Conservation (phyloP, 2,329 filamentous ascomycete species). For the Aspergillus sp. region DNA sequence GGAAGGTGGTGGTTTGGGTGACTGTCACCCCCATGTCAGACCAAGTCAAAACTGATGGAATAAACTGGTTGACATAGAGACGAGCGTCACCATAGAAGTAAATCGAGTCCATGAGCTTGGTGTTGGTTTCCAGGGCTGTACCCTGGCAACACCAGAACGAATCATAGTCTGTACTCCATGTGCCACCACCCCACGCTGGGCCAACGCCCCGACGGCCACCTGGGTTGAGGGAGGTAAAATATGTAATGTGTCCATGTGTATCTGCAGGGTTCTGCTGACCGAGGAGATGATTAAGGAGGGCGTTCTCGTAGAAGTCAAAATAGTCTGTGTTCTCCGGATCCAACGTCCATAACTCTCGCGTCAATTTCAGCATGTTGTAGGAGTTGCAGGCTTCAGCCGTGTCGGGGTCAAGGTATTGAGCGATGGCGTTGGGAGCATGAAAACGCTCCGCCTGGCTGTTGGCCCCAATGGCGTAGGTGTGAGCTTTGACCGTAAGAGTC, state of each 20-base stretch:
- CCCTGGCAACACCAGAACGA: slow-evolving; percentile 58
- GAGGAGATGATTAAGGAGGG: slow-evolving; percentile 52
- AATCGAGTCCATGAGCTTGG: slow-evolving; percentile 54
- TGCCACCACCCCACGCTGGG: slow-evolving; percentile 55
- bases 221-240: slow-evolving; percentile 53
- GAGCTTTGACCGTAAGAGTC: slow-evolving; percentile 46
- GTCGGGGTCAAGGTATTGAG: slow-evolving; percentile 44
- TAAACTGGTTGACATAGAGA: slow-evolving; percentile 53
- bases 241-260: slow-evolving; percentile 52
- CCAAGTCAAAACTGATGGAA: slow-evolving; percentile 49
- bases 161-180: slow-evolving; percentile 54
- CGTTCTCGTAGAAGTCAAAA: slow-evolving; percentile 56
- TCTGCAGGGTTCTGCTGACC: slow-evolving; percentile 48
- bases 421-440: slow-evolving; percentile 47
- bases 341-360: slow-evolving; percentile 50
- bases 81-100: slow-evolving; percentile 47
- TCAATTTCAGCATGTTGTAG: slow-evolving; percentile 59
- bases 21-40: slow-evolving; percentile 40
- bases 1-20: slow-evolving; percentile 46
- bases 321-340: slow-evolving; percentile 44
- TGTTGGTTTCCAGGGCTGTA: slow-evolving; percentile 54
- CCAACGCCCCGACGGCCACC: slow-evolving; percentile 51
- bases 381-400: slow-evolving; percentile 56
- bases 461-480: slow-evolving; percentile 54
- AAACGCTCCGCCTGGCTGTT: slow-evolving; percentile 58